Percentiles rank a stretch among this genome's conserved stretches.
phyloP scores from a whole-genome alignment of 2,329 filamentous ascomycete genomes.

The Fonsecaea nubica region DNA sequence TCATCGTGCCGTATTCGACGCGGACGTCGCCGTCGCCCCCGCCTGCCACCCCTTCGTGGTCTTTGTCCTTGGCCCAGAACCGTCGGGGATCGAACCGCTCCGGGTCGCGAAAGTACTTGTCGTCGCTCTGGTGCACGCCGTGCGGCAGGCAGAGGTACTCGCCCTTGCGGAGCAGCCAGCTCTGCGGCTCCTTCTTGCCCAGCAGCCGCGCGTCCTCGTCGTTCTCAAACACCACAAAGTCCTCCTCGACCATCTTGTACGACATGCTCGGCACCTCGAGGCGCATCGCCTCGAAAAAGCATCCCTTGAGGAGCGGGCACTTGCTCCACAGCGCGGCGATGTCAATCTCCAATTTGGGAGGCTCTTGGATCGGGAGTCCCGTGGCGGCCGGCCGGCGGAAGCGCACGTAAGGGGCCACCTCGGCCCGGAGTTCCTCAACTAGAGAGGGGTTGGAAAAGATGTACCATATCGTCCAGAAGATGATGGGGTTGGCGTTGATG shows the following conservation, averaged over 20 bases:
- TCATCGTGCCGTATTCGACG: slow-evolving; percentile 52
- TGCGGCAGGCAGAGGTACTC: slow-evolving; percentile 54
- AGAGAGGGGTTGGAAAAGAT: slow-evolving; percentile 53
- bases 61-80: slow-evolving; percentile 49
- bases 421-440: slow-evolving; percentile 52
- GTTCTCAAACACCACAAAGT: slow-evolving; percentile 50
- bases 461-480: slow-evolving; percentile 60
- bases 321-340: slow-evolving; percentile 49
- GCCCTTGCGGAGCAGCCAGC: slow-evolving; percentile 51
- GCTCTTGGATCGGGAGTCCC: slow-evolving; percentile 52
- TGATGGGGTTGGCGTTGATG: slow-evolving; percentile 59
- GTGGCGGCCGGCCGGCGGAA: slow-evolving; percentile 46
- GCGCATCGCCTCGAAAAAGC: slow-evolving; percentile 56
- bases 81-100: slow-evolving; percentile 53
- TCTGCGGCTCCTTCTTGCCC: slow-evolving; percentile 42
- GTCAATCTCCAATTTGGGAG: slow-evolving; percentile 52
- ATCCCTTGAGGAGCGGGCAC: slow-evolving; percentile 56
- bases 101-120: slow-evolving; percentile 44
- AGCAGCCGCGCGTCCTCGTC: slow-evolving; percentile 46
- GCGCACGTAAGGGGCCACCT: slow-evolving; percentile 53
- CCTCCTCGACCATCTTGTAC: slow-evolving; percentile 49
- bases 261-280: slow-evolving; percentile 53
- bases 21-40: slow-evolving; percentile 45
- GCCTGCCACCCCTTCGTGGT: slow-evolving; percentile 41
- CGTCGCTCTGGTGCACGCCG: slow-evolving; percentile 53